Conservation (phyloP, 768 basidiomycete genomes). For the Grammothele lineata region DNA sequence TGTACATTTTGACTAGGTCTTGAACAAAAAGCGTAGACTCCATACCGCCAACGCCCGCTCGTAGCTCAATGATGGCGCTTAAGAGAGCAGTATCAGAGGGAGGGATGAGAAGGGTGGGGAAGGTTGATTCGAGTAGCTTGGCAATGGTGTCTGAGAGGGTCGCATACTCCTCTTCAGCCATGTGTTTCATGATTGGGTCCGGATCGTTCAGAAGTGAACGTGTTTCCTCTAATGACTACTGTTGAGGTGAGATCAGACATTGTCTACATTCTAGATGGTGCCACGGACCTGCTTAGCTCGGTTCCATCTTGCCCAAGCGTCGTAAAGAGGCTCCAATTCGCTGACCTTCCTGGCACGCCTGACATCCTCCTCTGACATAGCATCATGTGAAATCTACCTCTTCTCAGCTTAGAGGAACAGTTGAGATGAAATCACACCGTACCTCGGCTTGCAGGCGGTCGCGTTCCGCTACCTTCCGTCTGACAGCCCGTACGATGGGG, state of each 20-base stretch:
- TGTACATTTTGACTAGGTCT: slow-evolving; percentile 81
- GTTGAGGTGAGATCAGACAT: slow-evolving; percentile 17
- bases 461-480: slow-evolving; percentile 20
- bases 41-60: slow-evolving; percentile 88
- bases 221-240: slow-evolving; percentile 67
- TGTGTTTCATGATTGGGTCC: slow-evolving; percentile 68
- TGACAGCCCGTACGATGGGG: slow-evolving; percentile 22
- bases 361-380: slow-evolving; percentile 53
- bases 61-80: slow-evolving; percentile 84
- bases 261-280: no score
- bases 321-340: slow-evolving; percentile 62
- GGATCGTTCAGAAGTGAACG: slow-evolving; percentile 60
- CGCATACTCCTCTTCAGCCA: slow-evolving; percentile 67
- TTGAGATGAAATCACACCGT: neutral
- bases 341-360: slow-evolving; percentile 56
- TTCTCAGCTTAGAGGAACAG: no score
- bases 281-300: slow-evolving; percentile 51
- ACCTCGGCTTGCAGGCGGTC: slow-evolving; percentile 20
- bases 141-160: slow-evolving; percentile 35
- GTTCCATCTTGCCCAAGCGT: slow-evolving; percentile 65
- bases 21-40: slow-evolving; percentile 81
- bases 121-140: slow-evolving; percentile 33
- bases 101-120: slow-evolving; percentile 74
- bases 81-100: slow-evolving; percentile 59
- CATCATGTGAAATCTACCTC: slow-evolving; percentile 47